Evolutionary conservation across 2,329 filamentous ascomycete genomes (phyloP), one percentile per base, ranked within the genome.

Genomic region (Alternaria arbusti): DNA sequence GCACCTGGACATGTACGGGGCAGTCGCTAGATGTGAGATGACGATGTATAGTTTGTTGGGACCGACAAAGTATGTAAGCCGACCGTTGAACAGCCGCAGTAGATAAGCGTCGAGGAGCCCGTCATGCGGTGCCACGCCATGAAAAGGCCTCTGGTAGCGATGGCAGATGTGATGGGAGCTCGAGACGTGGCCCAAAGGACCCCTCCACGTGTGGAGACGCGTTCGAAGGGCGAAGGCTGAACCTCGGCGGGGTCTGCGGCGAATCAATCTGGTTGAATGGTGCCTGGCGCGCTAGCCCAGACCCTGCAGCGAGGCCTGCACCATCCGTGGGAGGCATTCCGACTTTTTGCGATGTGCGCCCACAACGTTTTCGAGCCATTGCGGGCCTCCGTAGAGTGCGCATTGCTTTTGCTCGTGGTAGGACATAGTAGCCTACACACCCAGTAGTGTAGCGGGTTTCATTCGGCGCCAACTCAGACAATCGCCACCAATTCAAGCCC

Each of bases 261-360:
- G 47, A 67, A 65, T 60, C 62, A 68, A 43, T 17, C 10, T 25
- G 52, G 46, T 40, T 63, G 59, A 54, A 26, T 40, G 50, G 63
- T 63, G 50, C 63, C 63, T 63, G 65, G 46, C 25, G 43, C 54
- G 49, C 63, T 62, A 68, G 36, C 54, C 44, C 30, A 54, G 65
- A 55, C 65, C 65, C 65, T 68, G 65, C 65, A 68, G 65, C n/a
- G 47, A 32, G 45, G 50, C 58, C 32, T 50, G 52, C 49, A 52
- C 49, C 49, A 52, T 43, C 25, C 32, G 40, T 28, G 55, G 28
- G 25, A 47, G 30, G 56, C 43, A 61, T 61, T 49, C 54, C 62
- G 65, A 65, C 32, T 64, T 66, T 63, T 66, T 64, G 57, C 63
- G 50, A 57, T 32, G 30, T 52, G 40, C 23, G 44, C 56, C 49